Percentiles rank a stretch among this genome's conserved stretches.
phyloP scores from a whole-genome alignment of 148 eudicot genomes.

The Spergularia marina region DNA sequence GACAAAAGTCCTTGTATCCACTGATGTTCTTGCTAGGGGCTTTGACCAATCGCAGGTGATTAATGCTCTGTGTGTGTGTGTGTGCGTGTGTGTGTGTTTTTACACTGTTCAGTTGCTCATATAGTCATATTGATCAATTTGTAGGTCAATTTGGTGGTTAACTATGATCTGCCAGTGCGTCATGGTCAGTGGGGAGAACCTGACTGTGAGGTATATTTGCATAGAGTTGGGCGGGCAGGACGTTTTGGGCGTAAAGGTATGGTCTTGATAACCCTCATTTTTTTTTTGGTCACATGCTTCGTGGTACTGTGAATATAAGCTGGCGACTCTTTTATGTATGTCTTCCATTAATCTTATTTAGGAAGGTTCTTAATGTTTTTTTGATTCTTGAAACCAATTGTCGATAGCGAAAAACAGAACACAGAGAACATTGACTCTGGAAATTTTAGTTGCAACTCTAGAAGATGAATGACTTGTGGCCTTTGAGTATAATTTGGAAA shows the following conservation, averaged over 20 bases:
- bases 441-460: neutral
- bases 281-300: neutral
- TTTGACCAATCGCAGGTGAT: constrained; percentile 85
- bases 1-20: constrained; percentile 87
- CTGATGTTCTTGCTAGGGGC: constrained; percentile 91
- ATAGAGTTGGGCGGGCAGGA: constrained; percentile 94
- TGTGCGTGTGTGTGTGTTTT: neutral
- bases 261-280: neutral
- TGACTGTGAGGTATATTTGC: constrained; percentile 87
- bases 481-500: neutral
- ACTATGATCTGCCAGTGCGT: constrained; percentile 77
- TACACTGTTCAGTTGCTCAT: constrained; percentile 2
- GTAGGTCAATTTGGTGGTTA: constrained; percentile 88
- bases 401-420: neutral
- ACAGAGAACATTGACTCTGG: neutral
- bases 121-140: constrained; percentile 13
- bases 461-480: neutral
- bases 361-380: neutral
- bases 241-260: constrained; percentile 96
- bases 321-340: neutral
- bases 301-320: neutral
- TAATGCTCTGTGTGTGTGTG: neutral
- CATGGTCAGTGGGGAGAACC: constrained; percentile 49
- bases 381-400: neutral
- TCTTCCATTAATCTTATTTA: neutral